Evolutionary conservation across 164 flowering plant genomes (phyloP), one percentile per base, ranked within the genome.

Genomic region (Annona cherimola): DNA sequence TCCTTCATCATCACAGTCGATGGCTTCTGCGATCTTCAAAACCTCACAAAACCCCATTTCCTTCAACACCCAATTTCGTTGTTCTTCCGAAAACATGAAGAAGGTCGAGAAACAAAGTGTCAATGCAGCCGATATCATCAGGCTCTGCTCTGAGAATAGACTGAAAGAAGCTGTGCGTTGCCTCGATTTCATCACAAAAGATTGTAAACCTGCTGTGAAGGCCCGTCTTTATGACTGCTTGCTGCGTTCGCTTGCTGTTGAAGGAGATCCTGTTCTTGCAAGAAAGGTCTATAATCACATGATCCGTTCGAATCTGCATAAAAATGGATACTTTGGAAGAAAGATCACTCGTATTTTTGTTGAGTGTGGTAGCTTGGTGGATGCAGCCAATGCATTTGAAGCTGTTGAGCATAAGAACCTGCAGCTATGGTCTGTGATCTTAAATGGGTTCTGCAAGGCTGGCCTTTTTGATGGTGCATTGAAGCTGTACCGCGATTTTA

Each of bases 1-100:
- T 62, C 18, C 62, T 45, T 5, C 45, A 64, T 43, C 57, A 50
- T 61, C 71, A 72, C 62, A 57, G 75, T 42, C 54, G 16, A 72
- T 66, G 75, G 75, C 75, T 16, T 66, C 69, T 72, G 75, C 75
- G 20, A 66, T 66, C 45, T 46, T 66, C 69, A 41, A 54, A 66
- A 72, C 50, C 63, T 63, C 75, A 3, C 54, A 57, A 44, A 72
- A 19, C 8, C 64, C 63, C 69, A 42, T 66, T 65, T 55, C 41
- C 42, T 42, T 9, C 42, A 55, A 43, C 5, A 19, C 43, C 50
- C 55, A 19, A 19, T 42, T 19, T 18, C 5, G 3, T 16, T 64
- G 18, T 44, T 19, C 45, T 35, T 18, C 45, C 68, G 41, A n/a
- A 41, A 46, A 11, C 16, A 8, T 61, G 46, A 72, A 45, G 14